Evolutionary conservation across 2,329 filamentous ascomycete species (phyloP), one percentile per base, ranked within the genome.

Genomic region (Diaporthe ilicicola): DNA sequence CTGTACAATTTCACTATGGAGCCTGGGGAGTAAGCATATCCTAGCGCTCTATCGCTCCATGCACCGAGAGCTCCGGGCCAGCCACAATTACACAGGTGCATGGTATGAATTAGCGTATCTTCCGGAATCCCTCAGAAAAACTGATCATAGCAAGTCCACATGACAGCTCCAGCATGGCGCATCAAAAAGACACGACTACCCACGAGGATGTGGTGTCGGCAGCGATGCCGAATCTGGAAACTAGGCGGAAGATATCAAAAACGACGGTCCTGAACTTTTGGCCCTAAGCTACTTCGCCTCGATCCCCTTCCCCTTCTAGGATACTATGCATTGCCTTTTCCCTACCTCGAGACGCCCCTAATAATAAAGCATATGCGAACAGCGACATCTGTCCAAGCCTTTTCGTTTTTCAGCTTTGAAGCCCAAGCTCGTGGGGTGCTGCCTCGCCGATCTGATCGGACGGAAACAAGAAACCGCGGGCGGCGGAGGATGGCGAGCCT

Each of bases 401-500:
- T 62, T 17, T 27, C 39, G 46, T 62, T 62, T 62, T 17, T 27
- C 39, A 62, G 56, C 39, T 46, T 46, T 62, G 56, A 48, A 62
- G 56, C 56, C 56, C 56, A 61, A 61, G 55, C 55, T 19, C 42
- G 9, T 46, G 48, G 17, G 42, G 44, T 19, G 24, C 13, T 37
- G 27, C 56, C 39, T 48, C 6, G 56, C 39, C 6, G 24, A 56
- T 34, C 7, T 46, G 56, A 62, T 62, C 56, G 56, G 56, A 48
- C 56, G 56, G 56, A 48, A 62, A 62, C 42, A 46, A 46, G 56
- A 46, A 22, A 62, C 56, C 42, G 27, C 27, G 42, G 42, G 27
- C 42, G 39, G 42, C 29, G 24, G 19, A 48, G 42, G 27, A n/a
- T n/a, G n/a, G 56, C 17, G 34, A 9, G 17, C 39, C 56, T 62